Conservation (phyloP, 371 early-diverging fungal genomes). For the Entomophthora muscae region DNA sequence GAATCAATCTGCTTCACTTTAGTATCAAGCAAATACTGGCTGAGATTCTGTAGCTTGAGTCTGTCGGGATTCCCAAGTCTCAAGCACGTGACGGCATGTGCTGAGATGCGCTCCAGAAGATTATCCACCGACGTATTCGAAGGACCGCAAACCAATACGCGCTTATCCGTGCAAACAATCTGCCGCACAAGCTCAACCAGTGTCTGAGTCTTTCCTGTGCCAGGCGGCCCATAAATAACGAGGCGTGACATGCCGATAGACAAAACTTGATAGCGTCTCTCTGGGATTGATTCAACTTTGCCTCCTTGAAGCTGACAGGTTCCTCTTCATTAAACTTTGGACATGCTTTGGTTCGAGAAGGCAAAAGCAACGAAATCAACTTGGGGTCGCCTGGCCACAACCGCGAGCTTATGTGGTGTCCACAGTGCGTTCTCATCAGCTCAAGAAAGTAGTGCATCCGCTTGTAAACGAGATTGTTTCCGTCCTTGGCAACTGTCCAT, state of each 20-base stretch:
- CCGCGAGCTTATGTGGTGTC: too few species aligned
- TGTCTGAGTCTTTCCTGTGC: constrained; percentile 89
- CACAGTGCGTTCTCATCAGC: too few species aligned
- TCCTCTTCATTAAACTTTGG: too few species aligned
- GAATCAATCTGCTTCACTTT: constrained; percentile 49
- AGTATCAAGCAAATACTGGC: constrained; percentile 51
- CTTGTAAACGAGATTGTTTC: too few species aligned
- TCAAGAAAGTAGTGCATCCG: too few species aligned
- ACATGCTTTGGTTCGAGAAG: too few species aligned
- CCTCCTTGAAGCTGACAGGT: constrained; percentile 37
- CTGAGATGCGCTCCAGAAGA: constrained; percentile 53
- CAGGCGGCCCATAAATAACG: constrained; percentile 82
- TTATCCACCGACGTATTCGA: constrained; percentile 88
- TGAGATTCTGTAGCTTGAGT: constrained; percentile 36
- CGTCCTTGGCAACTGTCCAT: too few species aligned
- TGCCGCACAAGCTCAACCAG: constrained; percentile 74
- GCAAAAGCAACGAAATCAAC: too few species aligned
- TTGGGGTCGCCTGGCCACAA: too few species aligned
- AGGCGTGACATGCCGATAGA: constrained; percentile 38
- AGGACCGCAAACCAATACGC: constrained; percentile 83
- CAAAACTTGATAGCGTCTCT: constrained; percentile 50
- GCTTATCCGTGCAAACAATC: constrained; percentile 37
- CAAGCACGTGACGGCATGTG: constrained; percentile 36
- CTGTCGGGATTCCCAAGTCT: constrained; percentile 79
- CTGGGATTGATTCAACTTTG: constrained; percentile 55